A percentile compares a stretch with the other conserved stretches of the same genome.
phyloP scores from a whole-genome alignment of 2,329 filamentous ascomycete genomes.

The Epicoccum nigrum region DNA sequence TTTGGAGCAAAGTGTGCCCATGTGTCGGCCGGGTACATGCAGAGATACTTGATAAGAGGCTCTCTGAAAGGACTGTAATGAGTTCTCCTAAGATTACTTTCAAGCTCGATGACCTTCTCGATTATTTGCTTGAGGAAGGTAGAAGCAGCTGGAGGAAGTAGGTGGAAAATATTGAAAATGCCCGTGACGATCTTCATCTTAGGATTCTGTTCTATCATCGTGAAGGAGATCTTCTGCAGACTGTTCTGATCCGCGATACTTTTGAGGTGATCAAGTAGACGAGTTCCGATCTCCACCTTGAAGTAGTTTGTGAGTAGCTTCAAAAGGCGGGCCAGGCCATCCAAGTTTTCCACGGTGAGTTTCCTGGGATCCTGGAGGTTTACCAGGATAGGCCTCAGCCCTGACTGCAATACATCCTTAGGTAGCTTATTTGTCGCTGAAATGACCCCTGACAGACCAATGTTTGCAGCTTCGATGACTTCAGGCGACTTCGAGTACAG shows the following conservation, averaged over 20 bases:
- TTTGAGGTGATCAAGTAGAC: slow-evolving; percentile 93
- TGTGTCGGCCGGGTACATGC: slow-evolving; percentile 87
- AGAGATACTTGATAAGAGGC: slow-evolving; percentile 90
- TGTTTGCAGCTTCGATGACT: slow-evolving; percentile 92
- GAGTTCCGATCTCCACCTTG: slow-evolving; percentile 94
- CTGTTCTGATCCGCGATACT: slow-evolving; percentile 80
- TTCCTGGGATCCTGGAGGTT: slow-evolving; percentile 94
- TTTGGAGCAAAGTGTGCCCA: slow-evolving; percentile 80
- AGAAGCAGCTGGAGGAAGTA: slow-evolving; percentile 88
- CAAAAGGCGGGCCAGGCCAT: slow-evolving; percentile 86
- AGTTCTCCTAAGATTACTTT: slow-evolving; percentile 82
- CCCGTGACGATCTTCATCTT: slow-evolving; percentile 95
- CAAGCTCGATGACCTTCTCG: slow-evolving; percentile 86
- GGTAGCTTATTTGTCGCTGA: slow-evolving; percentile 89
- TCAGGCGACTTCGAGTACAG: slow-evolving; percentile 91
- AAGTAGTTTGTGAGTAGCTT: slow-evolving; percentile 97
- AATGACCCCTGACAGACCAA: slow-evolving; percentile 85
- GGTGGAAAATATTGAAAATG: slow-evolving; percentile 95
- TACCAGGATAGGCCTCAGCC: slow-evolving; percentile 91
- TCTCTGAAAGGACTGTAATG: slow-evolving; percentile 89
- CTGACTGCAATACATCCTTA: slow-evolving; percentile 93
- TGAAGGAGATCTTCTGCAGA: slow-evolving; percentile 91
- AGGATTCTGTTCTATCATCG: slow-evolving; percentile 87
- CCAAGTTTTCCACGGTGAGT: slow-evolving; percentile 84
- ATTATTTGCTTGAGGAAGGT: slow-evolving; percentile 90